Conservation (phyloP, 768 basidiomycete genomes). For the Psilocybe tampanensis region DNA sequence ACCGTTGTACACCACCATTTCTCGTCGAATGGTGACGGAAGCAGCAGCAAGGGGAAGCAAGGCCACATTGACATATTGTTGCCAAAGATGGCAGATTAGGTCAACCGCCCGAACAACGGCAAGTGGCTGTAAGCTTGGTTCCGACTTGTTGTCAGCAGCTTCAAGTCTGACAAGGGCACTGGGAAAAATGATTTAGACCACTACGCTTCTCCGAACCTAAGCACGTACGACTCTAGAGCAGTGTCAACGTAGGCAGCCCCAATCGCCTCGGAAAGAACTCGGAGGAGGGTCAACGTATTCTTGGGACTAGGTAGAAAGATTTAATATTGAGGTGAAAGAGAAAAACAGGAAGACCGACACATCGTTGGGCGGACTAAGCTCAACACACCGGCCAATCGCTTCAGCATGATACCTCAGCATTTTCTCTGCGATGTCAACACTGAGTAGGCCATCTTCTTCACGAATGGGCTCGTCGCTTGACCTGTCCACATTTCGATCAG, state of each 20-base stretch:
- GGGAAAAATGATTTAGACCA: not conserved
- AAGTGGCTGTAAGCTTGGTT: slow-evolving; percentile 77
- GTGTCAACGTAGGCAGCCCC: slow-evolving; percentile 84
- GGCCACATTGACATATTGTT: slow-evolving; percentile 91
- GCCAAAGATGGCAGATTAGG: slow-evolving; percentile 95
- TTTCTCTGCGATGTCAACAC: slow-evolving; percentile 76
- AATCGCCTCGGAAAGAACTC: slow-evolving; percentile 85
- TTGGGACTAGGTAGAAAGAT: slow-evolving; percentile 64
- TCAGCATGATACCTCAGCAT: slow-evolving; percentile 99
- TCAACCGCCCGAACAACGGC: slow-evolving; percentile 71
- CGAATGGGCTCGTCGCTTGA: slow-evolving; percentile 67
- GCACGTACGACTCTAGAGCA: slow-evolving; percentile 89
- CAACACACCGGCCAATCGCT: slow-evolving; percentile 91
- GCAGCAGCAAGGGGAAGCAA: slow-evolving; percentile 84
- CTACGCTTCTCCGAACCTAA: not conserved
- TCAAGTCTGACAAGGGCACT: slow-evolving; percentile 79
- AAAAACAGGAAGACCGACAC: slow-evolving; percentile 59
- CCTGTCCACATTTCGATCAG: slow-evolving; percentile 51
- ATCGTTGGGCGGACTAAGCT: slow-evolving; percentile 80
- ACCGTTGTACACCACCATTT: slow-evolving; percentile 92
- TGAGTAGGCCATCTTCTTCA: slow-evolving; percentile 84
- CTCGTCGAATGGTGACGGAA: slow-evolving; percentile 85
- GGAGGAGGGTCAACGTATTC: slow-evolving; percentile 80
- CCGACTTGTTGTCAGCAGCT: slow-evolving; percentile 69
- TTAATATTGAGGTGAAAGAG: not conserved